Evolutionary conservation across 2,329 filamentous ascomycete genomes (phyloP).

Genomic region (Alternaria arborescens): DNA sequence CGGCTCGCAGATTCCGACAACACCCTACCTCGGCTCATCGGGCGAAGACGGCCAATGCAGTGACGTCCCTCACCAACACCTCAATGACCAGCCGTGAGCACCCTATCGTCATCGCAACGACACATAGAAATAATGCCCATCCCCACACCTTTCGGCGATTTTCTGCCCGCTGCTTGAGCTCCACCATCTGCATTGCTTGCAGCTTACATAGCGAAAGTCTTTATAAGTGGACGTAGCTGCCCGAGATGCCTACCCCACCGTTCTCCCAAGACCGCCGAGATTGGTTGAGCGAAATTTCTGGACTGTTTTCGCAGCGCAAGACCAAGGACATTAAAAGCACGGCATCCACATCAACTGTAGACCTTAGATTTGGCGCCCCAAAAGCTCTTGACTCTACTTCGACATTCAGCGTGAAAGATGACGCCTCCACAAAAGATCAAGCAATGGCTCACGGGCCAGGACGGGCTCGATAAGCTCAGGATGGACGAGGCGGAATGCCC

Average conservation of each 20-base stretch:
- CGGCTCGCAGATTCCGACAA: conserved; percentile 19
- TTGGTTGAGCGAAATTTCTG: conserved; percentile 46
- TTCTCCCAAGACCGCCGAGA: conserved; percentile 48
- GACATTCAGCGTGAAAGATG: conserved; percentile 27
- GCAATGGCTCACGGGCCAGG: conserved; percentile 55
- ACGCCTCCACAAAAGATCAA: conserved; percentile 43
- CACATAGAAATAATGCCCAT: conserved; percentile 28
- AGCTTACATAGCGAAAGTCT: conserved; percentile 5
- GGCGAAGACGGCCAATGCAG: conserved; percentile 64
- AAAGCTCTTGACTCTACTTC: conserved; percentile 21
- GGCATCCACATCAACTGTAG: conserved; percentile 18
- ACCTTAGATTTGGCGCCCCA: conserved; percentile 5
- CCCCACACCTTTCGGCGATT: conserved; percentile 27
- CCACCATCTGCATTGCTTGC: conserved; percentile 14
- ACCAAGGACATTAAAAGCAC: conserved; percentile 19
- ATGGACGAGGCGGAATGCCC: conserved; percentile 47
- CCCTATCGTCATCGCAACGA: conserved; percentile 71
- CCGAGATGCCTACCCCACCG: conserved; percentile 46
- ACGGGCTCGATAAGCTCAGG: conserved; percentile 54
- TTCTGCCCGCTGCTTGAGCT: conserved; percentile 15
- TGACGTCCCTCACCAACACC: conserved; percentile 68
- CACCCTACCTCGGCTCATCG: conserved; percentile 29
- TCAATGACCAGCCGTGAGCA: conserved; percentile 60
- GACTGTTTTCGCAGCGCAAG: conserved; percentile 34
- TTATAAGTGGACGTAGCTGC: conserved; percentile 7